phyloP scores from a whole-genome alignment of 371 early-diverging fungal species.

The Mortierella sp. region DNA sequence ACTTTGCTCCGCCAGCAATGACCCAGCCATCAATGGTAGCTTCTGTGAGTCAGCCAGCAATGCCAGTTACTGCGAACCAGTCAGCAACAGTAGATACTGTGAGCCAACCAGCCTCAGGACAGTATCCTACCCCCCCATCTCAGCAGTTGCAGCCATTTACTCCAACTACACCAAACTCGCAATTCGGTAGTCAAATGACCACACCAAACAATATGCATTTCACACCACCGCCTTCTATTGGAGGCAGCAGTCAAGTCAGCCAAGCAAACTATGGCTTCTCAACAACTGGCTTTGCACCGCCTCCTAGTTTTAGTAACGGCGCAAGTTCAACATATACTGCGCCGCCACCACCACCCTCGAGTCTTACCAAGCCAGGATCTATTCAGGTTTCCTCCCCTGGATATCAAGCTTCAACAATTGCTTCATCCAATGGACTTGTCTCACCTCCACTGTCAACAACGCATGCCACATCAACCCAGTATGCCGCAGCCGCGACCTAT shows the following conservation, averaged over 20 bases:
- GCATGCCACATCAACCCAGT: slow-evolving; percentile 4
- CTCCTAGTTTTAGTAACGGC: slow-evolving; percentile 27
- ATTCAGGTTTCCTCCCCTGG: slow-evolving; percentile 1
- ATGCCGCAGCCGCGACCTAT: slow-evolving; percentile 7
- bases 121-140: slow-evolving; percentile 3
- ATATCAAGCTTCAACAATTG: background rate
- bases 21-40: background rate
- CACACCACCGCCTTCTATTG: slow-evolving; percentile 25
- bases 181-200: slow-evolving; percentile 5
- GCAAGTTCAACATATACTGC: slow-evolving; percentile 3
- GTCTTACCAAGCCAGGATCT: slow-evolving; percentile 6
- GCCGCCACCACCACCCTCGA: slow-evolving; percentile 10
- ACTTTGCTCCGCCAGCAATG: background rate
- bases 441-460: slow-evolving; percentile 27
- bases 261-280: slow-evolving; percentile 11
- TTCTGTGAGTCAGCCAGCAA: background rate
- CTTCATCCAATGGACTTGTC: slow-evolving; percentile 11
- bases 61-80: background rate
- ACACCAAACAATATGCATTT: slow-evolving; percentile 6
- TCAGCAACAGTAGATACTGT: background rate
- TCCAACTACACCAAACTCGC: slow-evolving; percentile 8
- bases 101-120: slow-evolving; percentile 4
- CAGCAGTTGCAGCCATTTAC: slow-evolving; percentile 23
- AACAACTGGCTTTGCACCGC: slow-evolving; percentile 21
- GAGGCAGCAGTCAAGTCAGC: background rate